phyloP scores from a whole-genome alignment of 176 grass and related monocot species.

The Hordeum vulgare region DNA sequence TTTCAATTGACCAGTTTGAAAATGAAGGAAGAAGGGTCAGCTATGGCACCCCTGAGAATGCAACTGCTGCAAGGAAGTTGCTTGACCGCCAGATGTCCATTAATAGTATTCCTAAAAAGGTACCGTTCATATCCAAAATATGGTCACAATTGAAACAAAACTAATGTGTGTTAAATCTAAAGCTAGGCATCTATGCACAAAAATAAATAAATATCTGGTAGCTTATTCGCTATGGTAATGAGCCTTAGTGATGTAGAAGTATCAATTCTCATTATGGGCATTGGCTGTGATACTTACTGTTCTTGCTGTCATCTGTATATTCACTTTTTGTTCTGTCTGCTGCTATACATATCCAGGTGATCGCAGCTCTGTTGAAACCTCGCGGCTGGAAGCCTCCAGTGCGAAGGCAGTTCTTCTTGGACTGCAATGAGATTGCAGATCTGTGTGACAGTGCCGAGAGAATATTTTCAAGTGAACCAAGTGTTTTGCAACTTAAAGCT shows the following conservation, averaged over 20 bases:
- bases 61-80: conserved; percentile 89
- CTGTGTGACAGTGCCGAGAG: conserved; percentile 90
- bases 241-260: not conserved
- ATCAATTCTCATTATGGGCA: not conserved
- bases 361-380: conserved; percentile 87
- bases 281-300: not conserved
- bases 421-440: conserved; percentile 98
- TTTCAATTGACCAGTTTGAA: conserved; percentile 99
- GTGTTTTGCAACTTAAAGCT: conserved; percentile 88
- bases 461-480: conserved; percentile 95
- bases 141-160: conserved; percentile 1
- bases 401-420: conserved; percentile 89
- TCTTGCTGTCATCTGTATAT: not conserved
- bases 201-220: conserved; percentile 5
- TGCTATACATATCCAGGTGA: conserved; percentile 52
- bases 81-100: conserved; percentile 97
- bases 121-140: conserved; percentile 19
- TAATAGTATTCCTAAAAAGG: conserved; percentile 97
- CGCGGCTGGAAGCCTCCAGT: conserved; percentile 97
- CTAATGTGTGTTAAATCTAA: not conserved
- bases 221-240: not conserved
- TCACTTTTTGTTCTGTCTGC: conserved; percentile 8
- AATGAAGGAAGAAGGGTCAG: conserved; percentile 97
- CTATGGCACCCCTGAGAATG: conserved; percentile 96
- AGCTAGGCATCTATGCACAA: not conserved